Base-by-base conservation (phyloP, 768 basidiomycete species). In the Xerocomus brunneocitrinus region DNA sequence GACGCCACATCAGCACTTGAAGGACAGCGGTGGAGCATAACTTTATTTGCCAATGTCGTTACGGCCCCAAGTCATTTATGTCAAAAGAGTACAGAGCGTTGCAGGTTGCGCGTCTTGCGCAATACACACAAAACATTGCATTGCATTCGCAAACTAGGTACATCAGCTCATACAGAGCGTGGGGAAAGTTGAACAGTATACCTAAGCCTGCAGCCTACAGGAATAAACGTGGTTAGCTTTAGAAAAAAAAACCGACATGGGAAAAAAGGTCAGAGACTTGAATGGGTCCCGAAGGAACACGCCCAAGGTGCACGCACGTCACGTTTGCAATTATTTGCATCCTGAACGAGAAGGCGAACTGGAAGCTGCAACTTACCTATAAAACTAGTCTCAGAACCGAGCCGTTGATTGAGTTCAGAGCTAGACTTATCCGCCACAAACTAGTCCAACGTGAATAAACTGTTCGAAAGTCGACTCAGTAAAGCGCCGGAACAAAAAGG, bases 261-360 rank as follows among this genome's bases (percentile, higher is more conserved):
- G 39, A 27, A 45, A 19, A 30, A 58, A 55, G 48, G 35, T 86
- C 84, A 85, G 85, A 80, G 84, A 86, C 84, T 87, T 86, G 85
- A 87, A 87, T 86, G 83, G 82, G 77, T 84, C 79, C 83, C 75
- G 71, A 81, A 82, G 82, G 82, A 82, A 79, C 69, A 66, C 73
- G 74, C 77, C 74, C 83, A 83, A 59, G 32, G 79, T 79, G 79
- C 76, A 69, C 70, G 73, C 82, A 81, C 83, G 76, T 85, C 82
- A 74, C 73, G 70, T 49, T 69, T 74, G 72, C 70, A 77, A 73
- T 73, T 56, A 50, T 67, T 49, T 76, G 67, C 80, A 76, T 82
- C 80, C 72, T 73, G 52, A 63, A 57, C 13, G 52, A 30, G 49
- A 36, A 41, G 48, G 35, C 7, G 5, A 27, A 49, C 14, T 14